A percentile compares a stretch with the other conserved stretches of the same genome.
Conservation (phyloP, 179 eudicot genomes). For the Corrigiola litoralis region DNA sequence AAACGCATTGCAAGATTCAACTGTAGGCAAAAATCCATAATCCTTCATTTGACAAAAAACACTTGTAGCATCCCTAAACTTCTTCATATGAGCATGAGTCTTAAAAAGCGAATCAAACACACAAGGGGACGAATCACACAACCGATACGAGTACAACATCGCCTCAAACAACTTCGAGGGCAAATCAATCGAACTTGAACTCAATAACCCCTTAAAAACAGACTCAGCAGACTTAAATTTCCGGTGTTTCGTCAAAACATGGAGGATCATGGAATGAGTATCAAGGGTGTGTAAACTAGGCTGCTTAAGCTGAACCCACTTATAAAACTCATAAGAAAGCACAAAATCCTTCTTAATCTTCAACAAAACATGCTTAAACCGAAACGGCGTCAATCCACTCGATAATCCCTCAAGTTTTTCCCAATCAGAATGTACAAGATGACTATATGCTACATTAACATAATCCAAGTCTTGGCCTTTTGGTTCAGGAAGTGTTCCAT, state of each 20-base stretch:
- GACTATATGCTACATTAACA: slow-evolving; percentile 74
- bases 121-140: slow-evolving; percentile 72
- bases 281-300: slow-evolving; percentile 52
- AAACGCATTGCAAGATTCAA: slow-evolving; percentile 75
- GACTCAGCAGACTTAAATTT: slow-evolving; percentile 64
- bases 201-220: slow-evolving; percentile 44
- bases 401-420: slow-evolving; percentile 47
- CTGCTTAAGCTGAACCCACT: slow-evolving; percentile 50
- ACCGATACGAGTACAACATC: slow-evolving; percentile 53
- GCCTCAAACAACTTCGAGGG: slow-evolving; percentile 55
- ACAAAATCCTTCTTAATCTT: slow-evolving; percentile 61
- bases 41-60: slow-evolving; percentile 59
- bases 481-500: slow-evolving; percentile 57
- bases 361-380: slow-evolving; percentile 64
- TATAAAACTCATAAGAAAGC: slow-evolving; percentile 69
- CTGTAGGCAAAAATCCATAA: slow-evolving; percentile 66
- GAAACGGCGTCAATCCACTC: slow-evolving; percentile 40
- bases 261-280: slow-evolving; percentile 57
- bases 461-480: slow-evolving; percentile 78
- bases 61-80: slow-evolving; percentile 54
- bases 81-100: slow-evolving; percentile 67
- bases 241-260: slow-evolving; percentile 54
- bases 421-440: slow-evolving; percentile 80
- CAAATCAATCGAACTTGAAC: slow-evolving; percentile 26
- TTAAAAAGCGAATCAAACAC: slow-evolving; percentile 75